These are phyloP conservation scores for Neofusicoccum kwambonambiense DNA, from an alignment of 2,329 filamentous ascomycete genomes.

Conservation along the genomic window DNA sequence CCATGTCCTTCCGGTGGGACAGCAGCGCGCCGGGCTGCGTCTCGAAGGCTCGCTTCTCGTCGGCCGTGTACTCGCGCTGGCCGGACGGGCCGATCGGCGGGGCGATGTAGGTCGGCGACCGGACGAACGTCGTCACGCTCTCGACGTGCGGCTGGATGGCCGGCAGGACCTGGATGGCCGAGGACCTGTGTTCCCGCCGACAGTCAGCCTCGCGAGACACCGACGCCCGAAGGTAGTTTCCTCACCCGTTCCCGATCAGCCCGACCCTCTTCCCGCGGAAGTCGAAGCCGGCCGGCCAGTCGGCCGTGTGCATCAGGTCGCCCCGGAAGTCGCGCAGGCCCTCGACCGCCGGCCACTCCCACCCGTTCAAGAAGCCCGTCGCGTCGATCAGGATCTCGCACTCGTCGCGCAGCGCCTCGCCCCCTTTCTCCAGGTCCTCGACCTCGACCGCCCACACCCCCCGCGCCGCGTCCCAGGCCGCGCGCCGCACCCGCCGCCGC, in stretches of 20 bases:
- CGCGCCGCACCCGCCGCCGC: slow-evolving; percentile 32
- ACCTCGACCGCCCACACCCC: slow-evolving; percentile 30
- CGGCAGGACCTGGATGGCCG: slow-evolving; percentile 55
- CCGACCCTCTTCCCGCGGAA: slow-evolving; percentile 50
- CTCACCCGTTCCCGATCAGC: slow-evolving; percentile 53
- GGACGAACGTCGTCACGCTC: slow-evolving; percentile 51
- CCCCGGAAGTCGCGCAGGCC: slow-evolving; percentile 55
- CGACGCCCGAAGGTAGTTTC: too few relatives aligned
- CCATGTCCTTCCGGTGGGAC: slow-evolving; percentile 46
- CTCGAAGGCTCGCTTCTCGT: slow-evolving; percentile 45
- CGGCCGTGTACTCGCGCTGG: slow-evolving; percentile 42
- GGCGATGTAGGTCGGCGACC: slow-evolving; percentile 52
- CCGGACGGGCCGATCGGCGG: slow-evolving; percentile 43
- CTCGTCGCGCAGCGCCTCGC: slow-evolving; percentile 19
- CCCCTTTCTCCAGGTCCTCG: slow-evolving; percentile 18
- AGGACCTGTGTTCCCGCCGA: slow-evolving; percentile 37
- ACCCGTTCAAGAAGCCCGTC: slow-evolving; percentile 25
- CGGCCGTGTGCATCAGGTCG: slow-evolving; percentile 54
- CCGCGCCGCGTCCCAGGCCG: slow-evolving; percentile 29
- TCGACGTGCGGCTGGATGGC: slow-evolving; percentile 45
- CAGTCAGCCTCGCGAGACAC: too few relatives aligned
- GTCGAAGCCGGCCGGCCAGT: slow-evolving; percentile 55
- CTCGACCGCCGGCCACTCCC: slow-evolving; percentile 50
- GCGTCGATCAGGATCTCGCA: slow-evolving; percentile 28
- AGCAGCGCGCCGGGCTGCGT: slow-evolving; percentile 40